Percentiles rank a stretch among this genome's conserved stretches.
phyloP scores from a whole-genome alignment of 768 basidiomycete genomes.

The Fomitopsis pulvina region DNA sequence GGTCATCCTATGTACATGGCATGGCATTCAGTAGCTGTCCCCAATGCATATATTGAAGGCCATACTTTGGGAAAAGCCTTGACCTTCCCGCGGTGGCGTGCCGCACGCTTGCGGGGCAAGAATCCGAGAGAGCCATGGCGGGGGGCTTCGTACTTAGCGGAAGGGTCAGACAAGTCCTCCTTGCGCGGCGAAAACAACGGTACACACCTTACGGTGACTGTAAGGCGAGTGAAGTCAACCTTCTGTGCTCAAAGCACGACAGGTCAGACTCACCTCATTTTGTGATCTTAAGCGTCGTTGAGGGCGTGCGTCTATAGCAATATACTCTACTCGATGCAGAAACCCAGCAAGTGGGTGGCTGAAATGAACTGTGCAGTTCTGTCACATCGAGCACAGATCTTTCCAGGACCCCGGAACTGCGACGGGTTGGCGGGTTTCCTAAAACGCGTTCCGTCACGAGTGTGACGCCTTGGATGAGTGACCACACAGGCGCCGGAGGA shows the following conservation, averaged over 20 bases:
- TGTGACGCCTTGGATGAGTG: background rate
- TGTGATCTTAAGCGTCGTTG: constrained; percentile 24
- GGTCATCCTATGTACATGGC: constrained; percentile 74
- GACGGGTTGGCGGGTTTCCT: background rate
- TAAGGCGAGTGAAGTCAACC: constrained; percentile 15
- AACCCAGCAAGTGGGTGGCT: constrained; percentile 26
- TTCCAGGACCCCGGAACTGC: background rate
- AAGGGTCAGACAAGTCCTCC: background rate
- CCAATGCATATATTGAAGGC: constrained; percentile 4
- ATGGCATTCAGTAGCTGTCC: background rate
- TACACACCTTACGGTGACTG: constrained; percentile 83
- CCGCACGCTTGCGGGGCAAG: constrained; percentile 93
- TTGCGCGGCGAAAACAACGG: constrained; percentile 16
- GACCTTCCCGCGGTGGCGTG: constrained; percentile 97
- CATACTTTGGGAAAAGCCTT: constrained; percentile 98
- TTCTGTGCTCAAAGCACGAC: background rate
- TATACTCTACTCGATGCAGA: background rate
- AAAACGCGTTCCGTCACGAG: background rate
- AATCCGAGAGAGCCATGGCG: constrained; percentile 98
- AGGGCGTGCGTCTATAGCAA: constrained; percentile 7
- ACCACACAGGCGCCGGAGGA: background rate
- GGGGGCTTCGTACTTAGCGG: constrained; percentile 86
- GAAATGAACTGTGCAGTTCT: constrained; percentile 21
- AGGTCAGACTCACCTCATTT: constrained; percentile 31
- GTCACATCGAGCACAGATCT: background rate